Conservation (phyloP, 345 rosid species). For the Sonneratia caseolaris region DNA sequence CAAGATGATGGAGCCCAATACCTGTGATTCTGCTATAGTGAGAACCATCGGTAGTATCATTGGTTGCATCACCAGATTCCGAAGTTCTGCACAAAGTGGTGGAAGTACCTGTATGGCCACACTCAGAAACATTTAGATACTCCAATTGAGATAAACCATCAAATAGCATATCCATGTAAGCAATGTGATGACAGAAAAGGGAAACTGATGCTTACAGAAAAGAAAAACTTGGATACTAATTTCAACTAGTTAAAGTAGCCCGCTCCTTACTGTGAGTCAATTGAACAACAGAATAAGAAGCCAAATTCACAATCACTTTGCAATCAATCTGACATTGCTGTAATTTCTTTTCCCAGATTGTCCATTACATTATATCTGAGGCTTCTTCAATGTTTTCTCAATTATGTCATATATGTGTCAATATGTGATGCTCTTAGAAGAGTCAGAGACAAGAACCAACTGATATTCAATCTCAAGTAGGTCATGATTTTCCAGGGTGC, state of each 20-base stretch:
- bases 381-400: too few species aligned
- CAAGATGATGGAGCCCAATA: constrained; percentile 12
- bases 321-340: too few species aligned
- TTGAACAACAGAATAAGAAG: too few species aligned
- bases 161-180: not conserved
- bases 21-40: constrained; percentile 95
- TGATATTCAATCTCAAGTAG: not conserved
- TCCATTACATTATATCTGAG: too few species aligned
- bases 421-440: too few species aligned
- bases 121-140: constrained; percentile 9
- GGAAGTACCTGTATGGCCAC: constrained; percentile 68
- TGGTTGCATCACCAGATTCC: constrained; percentile 96
- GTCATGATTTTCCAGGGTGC: not conserved
- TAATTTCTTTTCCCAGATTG: too few species aligned
- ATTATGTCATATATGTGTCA: too few species aligned
- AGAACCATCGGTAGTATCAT: constrained; percentile 95
- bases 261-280: too few species aligned
- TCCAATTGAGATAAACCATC: constrained; percentile 5
- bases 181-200: not conserved
- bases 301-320: too few species aligned
- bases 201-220: not conserved
- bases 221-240: not conserved
- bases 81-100: constrained; percentile 94
- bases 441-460: too few species aligned
- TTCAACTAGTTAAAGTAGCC: too few species aligned